Base-by-base conservation (phyloP, 2,329 filamentous ascomycete species). In the Hirsutella thompsonii region DNA sequence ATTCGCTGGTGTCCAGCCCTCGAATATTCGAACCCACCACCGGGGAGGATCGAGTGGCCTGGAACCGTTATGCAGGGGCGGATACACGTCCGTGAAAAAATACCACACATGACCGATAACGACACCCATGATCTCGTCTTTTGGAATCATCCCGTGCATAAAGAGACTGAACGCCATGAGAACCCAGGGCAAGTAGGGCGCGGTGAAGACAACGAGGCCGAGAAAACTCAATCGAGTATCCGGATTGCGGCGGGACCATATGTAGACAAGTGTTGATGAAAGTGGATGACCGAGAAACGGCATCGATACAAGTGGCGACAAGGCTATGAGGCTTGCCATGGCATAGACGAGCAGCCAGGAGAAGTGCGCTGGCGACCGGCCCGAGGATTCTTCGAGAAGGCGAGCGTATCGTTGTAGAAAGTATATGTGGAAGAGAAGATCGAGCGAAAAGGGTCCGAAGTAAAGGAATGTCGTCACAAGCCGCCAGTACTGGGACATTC, bases 51-150 rank as follows among this genome's bases (percentile, higher is more conserved):
- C 90, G 37, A 98, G 70, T 1, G 92, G 92, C 42, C 85, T 74
- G 39, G 83, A 81, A 16, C 87, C 87, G 47, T 83, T 79, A 62
- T 95, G 85, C 35, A 95, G 74, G 3, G 88, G 84, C 3, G 92
- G 92, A 61, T 94, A 98, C 14, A 98, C 89, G 59, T 98, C 92
- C 44, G 81, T 85, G 62, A 96, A 95, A 66, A 95, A 98, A 62
- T 96, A 98, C 83, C 89, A 96, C 33, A 96, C 73, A 62, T 98
- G 92, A 9, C 92, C 92, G 32, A 96, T 89, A 9, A 92, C 79
- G 14, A 95, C 87, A 4, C 92, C 92, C 67, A 93, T 87, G 47
- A 98, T 83, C 67, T 98, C 92, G 59, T 96, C 92, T 63, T 93
- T 94, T 4, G 92, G 92, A 34, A 96, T 72, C 5, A 75, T 83